Evolutionary conservation across 441 rosid species (phyloP).

Genomic region (Corymbia citriodora): DNA sequence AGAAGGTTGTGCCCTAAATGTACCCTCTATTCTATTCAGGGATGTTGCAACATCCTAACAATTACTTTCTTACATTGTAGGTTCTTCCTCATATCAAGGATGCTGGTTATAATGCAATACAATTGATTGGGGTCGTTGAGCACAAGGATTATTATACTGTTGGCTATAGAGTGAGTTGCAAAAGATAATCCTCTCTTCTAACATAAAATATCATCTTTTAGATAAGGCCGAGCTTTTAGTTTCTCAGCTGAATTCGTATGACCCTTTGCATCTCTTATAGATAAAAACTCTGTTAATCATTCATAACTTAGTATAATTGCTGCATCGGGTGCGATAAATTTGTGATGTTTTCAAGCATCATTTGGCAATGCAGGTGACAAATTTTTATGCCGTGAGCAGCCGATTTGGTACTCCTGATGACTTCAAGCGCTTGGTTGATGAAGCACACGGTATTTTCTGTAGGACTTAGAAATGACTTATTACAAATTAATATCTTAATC

Average conservation of each 20-base stretch:
- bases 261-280: not conserved
- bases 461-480: not conserved
- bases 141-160: conserved; percentile 92
- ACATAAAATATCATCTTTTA: not conserved
- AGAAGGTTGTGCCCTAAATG: conserved; percentile 43
- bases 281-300: not conserved
- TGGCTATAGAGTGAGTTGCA: conserved; percentile 81
- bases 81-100: conserved; percentile 88
- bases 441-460: conserved; percentile 75
- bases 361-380: conserved; percentile 68
- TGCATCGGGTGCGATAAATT: not conserved
- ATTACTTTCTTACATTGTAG: conserved; percentile 29
- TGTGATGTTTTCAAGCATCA: conserved; percentile 8
- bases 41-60: conserved; percentile 2
- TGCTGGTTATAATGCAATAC: conserved; percentile 93
- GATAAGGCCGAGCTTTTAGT: not conserved
- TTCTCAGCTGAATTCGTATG: not conserved
- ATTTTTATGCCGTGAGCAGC: conserved; percentile 86
- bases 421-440: conserved; percentile 88
- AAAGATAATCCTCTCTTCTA: not conserved
- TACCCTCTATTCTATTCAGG: not conserved
- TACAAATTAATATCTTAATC: not conserved
- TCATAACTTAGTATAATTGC: not conserved
- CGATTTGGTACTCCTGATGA: conserved; percentile 96
- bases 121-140: conserved; percentile 85